phyloP scores from a whole-genome alignment of 306 rosid genomes.

The Malus asiatica region DNA sequence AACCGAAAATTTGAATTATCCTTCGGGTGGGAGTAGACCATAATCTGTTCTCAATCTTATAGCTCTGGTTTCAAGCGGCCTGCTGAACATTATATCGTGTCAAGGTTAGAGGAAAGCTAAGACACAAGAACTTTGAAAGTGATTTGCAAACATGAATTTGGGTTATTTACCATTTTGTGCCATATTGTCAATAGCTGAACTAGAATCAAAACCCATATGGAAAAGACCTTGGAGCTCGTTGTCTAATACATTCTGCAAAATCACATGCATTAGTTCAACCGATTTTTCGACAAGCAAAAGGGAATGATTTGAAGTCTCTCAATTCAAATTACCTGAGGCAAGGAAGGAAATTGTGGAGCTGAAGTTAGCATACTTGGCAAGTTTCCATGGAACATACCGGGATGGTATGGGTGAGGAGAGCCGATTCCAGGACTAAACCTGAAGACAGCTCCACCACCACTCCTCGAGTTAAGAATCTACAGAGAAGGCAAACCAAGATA shows the following conservation, averaged over 20 bases:
- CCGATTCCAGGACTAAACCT: slow-evolving; percentile 55
- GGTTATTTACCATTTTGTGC: slow-evolving; percentile 68
- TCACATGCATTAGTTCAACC: not conserved
- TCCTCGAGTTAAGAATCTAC: slow-evolving; percentile 65
- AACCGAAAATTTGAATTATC: slow-evolving; percentile 35
- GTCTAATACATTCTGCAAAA: slow-evolving; percentile 58
- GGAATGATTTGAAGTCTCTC: slow-evolving; percentile 11
- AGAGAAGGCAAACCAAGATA: slow-evolving; percentile 4
- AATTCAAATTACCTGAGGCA: slow-evolving; percentile 55
- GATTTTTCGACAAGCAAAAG: slow-evolving; percentile 13
- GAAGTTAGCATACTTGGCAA: slow-evolving; percentile 49
- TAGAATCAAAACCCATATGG: slow-evolving; percentile 75
- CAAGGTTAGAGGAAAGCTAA: slow-evolving; percentile 6
- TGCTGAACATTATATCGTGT: slow-evolving; percentile 30
- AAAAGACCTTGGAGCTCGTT: slow-evolving; percentile 75
- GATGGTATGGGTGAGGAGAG: slow-evolving; percentile 52
- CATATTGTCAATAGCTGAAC: slow-evolving; percentile 53
- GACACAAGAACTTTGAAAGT: not conserved
- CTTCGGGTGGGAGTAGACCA: slow-evolving; percentile 18
- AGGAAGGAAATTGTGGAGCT: slow-evolving; percentile 53
- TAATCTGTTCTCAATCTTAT: slow-evolving; percentile 23
- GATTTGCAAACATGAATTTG: slow-evolving; percentile 9
- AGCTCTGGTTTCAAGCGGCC: slow-evolving; percentile 71
- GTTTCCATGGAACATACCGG: slow-evolving; percentile 52
- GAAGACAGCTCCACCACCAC: slow-evolving; percentile 44